phyloP scores from a whole-genome alignment of 495 filamentous ascomycete species.

The Podospora sp. region DNA sequence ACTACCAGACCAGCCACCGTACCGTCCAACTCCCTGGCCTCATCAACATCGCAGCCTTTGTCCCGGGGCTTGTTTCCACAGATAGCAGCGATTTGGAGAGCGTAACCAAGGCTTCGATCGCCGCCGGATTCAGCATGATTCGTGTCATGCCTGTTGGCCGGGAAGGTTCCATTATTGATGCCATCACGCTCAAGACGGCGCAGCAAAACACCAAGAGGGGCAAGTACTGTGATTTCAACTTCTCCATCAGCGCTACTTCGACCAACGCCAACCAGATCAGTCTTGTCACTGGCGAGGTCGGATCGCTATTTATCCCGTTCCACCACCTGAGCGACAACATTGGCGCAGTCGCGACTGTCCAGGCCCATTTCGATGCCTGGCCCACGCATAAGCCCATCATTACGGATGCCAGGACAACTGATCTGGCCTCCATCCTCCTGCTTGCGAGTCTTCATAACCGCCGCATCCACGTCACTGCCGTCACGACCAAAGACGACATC shows the following conservation, averaged over 20 bases:
- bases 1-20: conserved; percentile 87
- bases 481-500: conserved; percentile 82
- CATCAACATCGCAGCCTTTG: conserved; percentile 79
- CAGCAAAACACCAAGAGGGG: conserved; percentile 70
- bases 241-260: conserved; percentile 80
- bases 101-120: conserved; percentile 74
- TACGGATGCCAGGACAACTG: conserved; percentile 82
- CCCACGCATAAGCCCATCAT: conserved; percentile 80
- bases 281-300: conserved; percentile 72
- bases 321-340: conserved; percentile 85
- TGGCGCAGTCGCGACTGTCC: conserved; percentile 81
- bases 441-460: conserved; percentile 81
- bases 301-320: conserved; percentile 85
- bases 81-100: conserved; percentile 69
- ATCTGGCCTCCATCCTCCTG: conserved; percentile 77
- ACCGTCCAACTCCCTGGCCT: conserved; percentile 75
- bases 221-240: conserved; percentile 80
- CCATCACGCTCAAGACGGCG: conserved; percentile 71
- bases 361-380: conserved; percentile 80
- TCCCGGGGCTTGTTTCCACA: conserved; percentile 67
- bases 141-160: conserved; percentile 78
- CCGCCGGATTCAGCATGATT: conserved; percentile 82
- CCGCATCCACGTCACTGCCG: conserved; percentile 81
- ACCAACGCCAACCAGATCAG: conserved; percentile 75
- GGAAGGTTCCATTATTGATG: conserved; percentile 72